Evolutionary conservation across 352 stramenopile species (phyloP).

Genomic region (Globisporangium nodosum): DNA sequence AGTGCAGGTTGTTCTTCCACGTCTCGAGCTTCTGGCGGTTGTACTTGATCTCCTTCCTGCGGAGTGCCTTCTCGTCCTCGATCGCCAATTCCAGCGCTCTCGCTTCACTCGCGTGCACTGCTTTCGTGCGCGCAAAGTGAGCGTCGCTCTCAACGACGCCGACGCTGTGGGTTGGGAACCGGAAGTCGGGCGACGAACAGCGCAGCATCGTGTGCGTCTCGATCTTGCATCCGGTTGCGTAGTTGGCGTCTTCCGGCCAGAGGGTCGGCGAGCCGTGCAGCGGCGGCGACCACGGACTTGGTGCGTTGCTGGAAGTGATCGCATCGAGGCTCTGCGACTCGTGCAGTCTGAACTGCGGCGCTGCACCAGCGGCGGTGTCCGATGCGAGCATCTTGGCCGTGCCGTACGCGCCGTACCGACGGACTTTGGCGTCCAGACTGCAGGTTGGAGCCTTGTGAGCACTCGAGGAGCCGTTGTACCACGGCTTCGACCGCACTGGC

Average conservation of each 20-base stretch:
- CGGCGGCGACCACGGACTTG: constrained; percentile 26
- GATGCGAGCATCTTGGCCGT: constrained; percentile 32
- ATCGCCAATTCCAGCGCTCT: constrained; percentile 23
- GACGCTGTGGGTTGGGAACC: constrained; percentile 24
- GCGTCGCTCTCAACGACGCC: constrained; percentile 14
- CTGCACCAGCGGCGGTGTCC: constrained; percentile 19
- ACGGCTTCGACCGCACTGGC: constrained; percentile 31
- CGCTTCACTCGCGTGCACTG: constrained; percentile 20
- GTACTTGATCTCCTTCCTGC: constrained; percentile 22
- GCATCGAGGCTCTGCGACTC: constrained; percentile 32
- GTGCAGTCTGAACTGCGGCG: constrained; percentile 21
- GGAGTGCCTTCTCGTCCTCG: constrained; percentile 27
- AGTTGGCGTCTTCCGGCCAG: constrained; percentile 46
- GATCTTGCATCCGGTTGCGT: constrained; percentile 27
- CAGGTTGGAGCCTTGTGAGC: constrained; percentile 21
- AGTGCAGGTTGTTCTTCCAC: constrained; percentile 40
- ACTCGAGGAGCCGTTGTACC: constrained; percentile 44
- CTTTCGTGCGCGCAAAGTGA: constrained; percentile 21
- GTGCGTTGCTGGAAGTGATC: constrained; percentile 19
- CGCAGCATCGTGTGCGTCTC: constrained; percentile 26
- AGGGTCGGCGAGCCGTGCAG: constrained; percentile 42
- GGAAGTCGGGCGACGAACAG: constrained; percentile 38
- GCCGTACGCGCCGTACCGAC: constrained; percentile 46
- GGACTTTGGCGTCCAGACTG: constrained; percentile 42
- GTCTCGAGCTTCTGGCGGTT: constrained; percentile 29